Evolutionary conservation across 768 basidiomycete genomes (phyloP).

Genomic region (Lanmaoa rubissima): DNA sequence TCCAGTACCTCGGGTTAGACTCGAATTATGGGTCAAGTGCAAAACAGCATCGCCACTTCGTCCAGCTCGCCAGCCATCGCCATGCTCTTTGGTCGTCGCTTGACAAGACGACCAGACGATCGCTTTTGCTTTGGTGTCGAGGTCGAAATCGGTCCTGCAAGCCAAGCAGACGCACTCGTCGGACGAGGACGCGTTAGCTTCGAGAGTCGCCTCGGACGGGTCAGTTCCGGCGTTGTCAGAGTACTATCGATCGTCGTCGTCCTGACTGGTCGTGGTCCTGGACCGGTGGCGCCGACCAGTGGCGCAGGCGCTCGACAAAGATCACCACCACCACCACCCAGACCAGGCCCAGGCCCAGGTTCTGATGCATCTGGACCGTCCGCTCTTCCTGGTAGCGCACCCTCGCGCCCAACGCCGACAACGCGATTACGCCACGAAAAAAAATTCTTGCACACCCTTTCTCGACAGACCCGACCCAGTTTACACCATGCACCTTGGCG

Average conservation of each 20-base stretch:
- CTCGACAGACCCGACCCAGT: conserved; percentile 6
- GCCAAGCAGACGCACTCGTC: neutral
- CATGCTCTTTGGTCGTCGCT: conserved; percentile 8
- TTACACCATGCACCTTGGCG: neutral
- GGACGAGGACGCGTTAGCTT: neutral
- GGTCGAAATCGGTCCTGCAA: neutral
- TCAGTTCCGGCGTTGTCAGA: neutral
- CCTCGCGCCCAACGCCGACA: no score
- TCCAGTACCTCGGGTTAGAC: neutral
- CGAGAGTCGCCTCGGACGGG: neutral
- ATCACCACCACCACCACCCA: neutral
- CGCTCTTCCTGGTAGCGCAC: neutral
- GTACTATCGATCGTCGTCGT: neutral
- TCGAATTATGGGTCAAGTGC: neutral
- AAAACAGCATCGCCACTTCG: neutral
- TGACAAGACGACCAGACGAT: conserved; percentile 4
- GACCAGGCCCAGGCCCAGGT: neutral
- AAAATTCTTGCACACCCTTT: conserved; percentile 4
- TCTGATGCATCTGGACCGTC: neutral
- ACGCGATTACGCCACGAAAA: conserved; percentile 13
- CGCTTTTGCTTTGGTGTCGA: conserved; percentile 1
- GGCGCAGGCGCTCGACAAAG: conserved; percentile 6
- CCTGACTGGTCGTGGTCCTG: neutral
- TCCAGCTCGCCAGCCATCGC: neutral
- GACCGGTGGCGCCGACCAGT: conserved; percentile 16